Conservation (phyloP, 306 rosid species). For the Geum urbanum region DNA sequence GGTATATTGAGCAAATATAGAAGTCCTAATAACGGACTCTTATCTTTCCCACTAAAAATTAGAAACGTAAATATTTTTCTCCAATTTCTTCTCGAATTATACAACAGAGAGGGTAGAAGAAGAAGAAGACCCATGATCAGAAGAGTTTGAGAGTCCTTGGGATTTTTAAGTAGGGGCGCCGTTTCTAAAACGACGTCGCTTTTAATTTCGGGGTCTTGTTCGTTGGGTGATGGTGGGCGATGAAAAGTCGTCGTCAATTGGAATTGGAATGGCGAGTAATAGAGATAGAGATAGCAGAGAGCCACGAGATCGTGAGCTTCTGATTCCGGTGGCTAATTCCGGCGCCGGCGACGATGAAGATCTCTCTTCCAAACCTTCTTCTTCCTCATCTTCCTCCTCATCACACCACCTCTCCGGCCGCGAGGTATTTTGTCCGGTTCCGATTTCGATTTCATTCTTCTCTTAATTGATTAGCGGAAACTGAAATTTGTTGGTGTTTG, state of each 20-base stretch:
- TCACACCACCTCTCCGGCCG: constrained; percentile 57
- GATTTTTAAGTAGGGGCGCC: not conserved
- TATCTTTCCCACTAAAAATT: not conserved
- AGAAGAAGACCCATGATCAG: not conserved
- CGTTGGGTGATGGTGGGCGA: constrained; percentile 52
- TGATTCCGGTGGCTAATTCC: constrained; percentile 61
- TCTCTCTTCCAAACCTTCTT: constrained; percentile 47
- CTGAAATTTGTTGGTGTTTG: not conserved
- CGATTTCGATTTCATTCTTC: not conserved
- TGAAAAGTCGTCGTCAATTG: constrained; percentile 47
- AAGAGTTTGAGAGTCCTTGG: not conserved
- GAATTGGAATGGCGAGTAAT: constrained; percentile 36
- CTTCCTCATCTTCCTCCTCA: constrained; percentile 46
- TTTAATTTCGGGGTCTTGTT: not conserved
- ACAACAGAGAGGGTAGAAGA: not conserved
- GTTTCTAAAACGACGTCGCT: constrained; percentile 33
- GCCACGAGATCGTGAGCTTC: constrained; percentile 77
- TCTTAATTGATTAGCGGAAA: not conserved
- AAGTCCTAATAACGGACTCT: too few species aligned
- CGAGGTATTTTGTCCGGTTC: constrained; percentile 45
- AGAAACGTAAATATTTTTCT: not conserved
- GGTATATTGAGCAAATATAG: too few species aligned
- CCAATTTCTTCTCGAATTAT: not conserved
- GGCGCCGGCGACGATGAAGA: constrained; percentile 23
- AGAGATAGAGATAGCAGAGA: constrained; percentile 46